Evolutionary conservation across 2,329 filamentous ascomycete species (phyloP), one percentile per base, ranked within the genome.

Genomic region (Apiospora sp.): DNA sequence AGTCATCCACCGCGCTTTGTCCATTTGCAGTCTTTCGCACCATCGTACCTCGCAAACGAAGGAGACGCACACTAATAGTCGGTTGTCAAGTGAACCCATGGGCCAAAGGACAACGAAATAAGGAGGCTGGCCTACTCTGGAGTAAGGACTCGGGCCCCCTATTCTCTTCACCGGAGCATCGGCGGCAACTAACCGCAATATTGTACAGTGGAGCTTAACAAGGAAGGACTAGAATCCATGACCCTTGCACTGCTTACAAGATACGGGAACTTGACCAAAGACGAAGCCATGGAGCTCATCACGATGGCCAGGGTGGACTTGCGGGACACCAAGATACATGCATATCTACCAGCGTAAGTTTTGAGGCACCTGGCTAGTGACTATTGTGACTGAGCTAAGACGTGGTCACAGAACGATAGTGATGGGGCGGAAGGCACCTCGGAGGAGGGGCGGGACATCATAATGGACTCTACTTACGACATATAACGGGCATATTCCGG

Each of bases 61-160:
- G 34, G 10, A 22, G 19, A 2, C 3, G 13, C 4, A 22, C 3
- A 19, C 58, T 64, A 6, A 64, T 14, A 24, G 24, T 5, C 30
- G 41, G 13, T 41, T 10, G 14, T 14, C 34, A 64, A 64, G 51
- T 24, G 68, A 74, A 68, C 64, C 71, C 73, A 14, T 74, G 73
- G 73, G 69, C 71, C 6, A 58, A 69, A 51, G 73, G 73, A 5
- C 43, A 64, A 19, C 71, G 68, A 41, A 72, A 72, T 43, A 69
- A 73, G 34, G 69, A 74, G 27, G 49, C 71, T 22, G 49, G 73
- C 41, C 68, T 69, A 34, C 68, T 73, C 68, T 70, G 68, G 68
- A 49, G 44, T 49, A 49, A 69, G 67, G 10, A 49, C 27, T 6
- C n/a, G n/a, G 13, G 19, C 4, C 58, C 37, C 34, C 30, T 64